These are phyloP conservation scores for Mycena pura DNA, from an alignment of 768 basidiomycete species.

Conservation along the genomic window DNA sequence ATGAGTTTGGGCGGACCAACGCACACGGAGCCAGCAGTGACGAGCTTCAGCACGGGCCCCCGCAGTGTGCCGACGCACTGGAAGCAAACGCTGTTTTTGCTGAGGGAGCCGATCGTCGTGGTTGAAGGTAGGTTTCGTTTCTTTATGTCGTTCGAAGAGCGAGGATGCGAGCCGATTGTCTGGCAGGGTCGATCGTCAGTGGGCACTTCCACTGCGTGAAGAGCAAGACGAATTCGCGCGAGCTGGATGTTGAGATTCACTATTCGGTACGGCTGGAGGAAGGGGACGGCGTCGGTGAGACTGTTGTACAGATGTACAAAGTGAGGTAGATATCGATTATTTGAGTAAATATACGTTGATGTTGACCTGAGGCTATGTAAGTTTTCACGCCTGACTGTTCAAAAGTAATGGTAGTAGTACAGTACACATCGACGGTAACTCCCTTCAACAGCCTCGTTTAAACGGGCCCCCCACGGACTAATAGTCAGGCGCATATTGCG, in stretches of 20 bases:
- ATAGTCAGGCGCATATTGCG: too few species aligned
- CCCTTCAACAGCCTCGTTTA: too few species aligned
- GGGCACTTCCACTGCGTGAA: constrained; percentile 89
- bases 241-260: constrained; percentile 92
- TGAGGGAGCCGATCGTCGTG: constrained; percentile 79
- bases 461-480: too few species aligned
- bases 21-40: constrained; percentile 47
- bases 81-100: constrained; percentile 93
- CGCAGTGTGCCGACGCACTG: constrained; percentile 90
- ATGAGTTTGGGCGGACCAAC: constrained; percentile 59
- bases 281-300: constrained; percentile 43
- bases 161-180: neutral
- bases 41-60: constrained; percentile 92
- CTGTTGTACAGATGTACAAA: constrained; percentile 80
- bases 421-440: too few species aligned
- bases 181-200: constrained; percentile 73
- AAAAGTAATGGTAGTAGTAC: too few species aligned
- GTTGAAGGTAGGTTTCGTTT: constrained; percentile 64
- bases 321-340: constrained; percentile 68
- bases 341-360: too few species aligned
- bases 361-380: neutral
- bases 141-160: neutral
- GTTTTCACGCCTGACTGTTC: too few species aligned
- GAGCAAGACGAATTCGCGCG: constrained; percentile 79
- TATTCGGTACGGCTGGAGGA: constrained; percentile 57